phyloP scores from a whole-genome alignment of 2,329 filamentous ascomycete species.

The Diatrype stigma region DNA sequence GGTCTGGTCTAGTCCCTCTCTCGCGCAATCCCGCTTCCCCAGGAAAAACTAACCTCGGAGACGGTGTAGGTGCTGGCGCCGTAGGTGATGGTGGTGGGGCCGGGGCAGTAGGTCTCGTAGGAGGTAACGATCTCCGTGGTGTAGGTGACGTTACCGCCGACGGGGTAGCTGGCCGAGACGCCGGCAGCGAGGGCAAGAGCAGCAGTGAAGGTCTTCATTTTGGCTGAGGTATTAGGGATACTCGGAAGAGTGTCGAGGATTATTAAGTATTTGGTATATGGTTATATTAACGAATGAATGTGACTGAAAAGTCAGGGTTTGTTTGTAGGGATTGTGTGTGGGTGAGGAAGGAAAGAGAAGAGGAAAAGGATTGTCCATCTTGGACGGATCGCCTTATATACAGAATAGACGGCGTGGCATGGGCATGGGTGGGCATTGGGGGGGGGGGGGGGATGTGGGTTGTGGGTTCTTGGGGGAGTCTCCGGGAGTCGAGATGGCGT shows the following conservation, averaged over 20 bases:
- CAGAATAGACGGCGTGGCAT: conserved; percentile 22
- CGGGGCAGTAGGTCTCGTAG: conserved; percentile 71
- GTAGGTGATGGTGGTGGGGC: conserved; percentile 59
- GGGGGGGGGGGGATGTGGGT: no score
- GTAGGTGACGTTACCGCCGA: conserved; percentile 45
- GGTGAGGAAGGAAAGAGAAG: conserved; percentile 39
- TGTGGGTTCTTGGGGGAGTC: conserved; percentile 5
- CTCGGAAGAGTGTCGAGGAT: conserved; percentile 30
- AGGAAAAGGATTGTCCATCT: conserved; percentile 31
- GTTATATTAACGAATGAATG: conserved; percentile 50
- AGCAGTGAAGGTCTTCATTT: conserved; percentile 61
- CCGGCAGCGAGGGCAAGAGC: conserved; percentile 49
- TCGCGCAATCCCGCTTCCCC: no score
- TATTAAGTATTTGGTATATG: conserved; percentile 22
- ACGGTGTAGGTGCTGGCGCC: conserved; percentile 65
- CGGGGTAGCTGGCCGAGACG: conserved; percentile 22
- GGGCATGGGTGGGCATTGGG: no score
- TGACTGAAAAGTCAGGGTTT: conserved; percentile 53
- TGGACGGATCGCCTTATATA: conserved; percentile 46
- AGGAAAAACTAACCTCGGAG: conserved; percentile 46
- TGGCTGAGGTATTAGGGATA: conserved; percentile 45
- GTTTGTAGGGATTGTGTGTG: conserved; percentile 44
- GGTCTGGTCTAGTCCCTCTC: no score
- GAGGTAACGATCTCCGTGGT: conserved; percentile 65
- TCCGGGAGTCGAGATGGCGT: no score